These are phyloP conservation scores for Colletotrichum echinochloae DNA, from an alignment of 2,329 filamentous ascomycete genomes.

Conservation along the genomic window DNA sequence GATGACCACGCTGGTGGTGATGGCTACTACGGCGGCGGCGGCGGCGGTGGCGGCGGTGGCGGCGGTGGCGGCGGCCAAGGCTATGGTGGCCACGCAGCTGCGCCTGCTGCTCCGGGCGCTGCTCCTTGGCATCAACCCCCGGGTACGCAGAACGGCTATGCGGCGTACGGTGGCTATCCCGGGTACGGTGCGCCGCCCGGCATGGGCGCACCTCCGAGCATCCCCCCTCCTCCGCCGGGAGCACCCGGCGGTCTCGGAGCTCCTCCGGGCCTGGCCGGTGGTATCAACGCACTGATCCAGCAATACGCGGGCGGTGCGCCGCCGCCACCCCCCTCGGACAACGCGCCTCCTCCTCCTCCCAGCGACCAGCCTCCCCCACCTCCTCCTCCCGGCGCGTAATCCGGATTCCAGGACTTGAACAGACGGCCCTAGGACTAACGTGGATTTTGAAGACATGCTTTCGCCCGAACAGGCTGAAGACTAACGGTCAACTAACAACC, in stretches of 20 bases:
- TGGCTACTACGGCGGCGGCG: constrained; percentile 58
- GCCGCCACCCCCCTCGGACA: constrained; percentile 66
- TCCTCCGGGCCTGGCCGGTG: constrained; percentile 66
- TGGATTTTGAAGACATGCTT: constrained; percentile 1
- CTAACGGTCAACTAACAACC: constrained; percentile 38
- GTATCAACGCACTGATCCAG: constrained; percentile 74
- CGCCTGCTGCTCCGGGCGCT: constrained; percentile 36
- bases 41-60: constrained; percentile 57
- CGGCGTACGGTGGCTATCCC: constrained; percentile 68
- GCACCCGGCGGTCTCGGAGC: constrained; percentile 62
- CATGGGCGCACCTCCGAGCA: constrained; percentile 55
- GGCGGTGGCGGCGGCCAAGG: constrained; percentile 43
- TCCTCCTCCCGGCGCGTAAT: constrained; percentile 66
- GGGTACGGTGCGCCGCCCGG: constrained; percentile 67
- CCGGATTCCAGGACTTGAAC: not conserved
- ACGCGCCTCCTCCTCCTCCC: constrained; percentile 70
- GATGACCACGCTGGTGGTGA: constrained; percentile 60
- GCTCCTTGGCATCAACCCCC: constrained; percentile 73
- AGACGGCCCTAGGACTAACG: constrained; percentile 26
- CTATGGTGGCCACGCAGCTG: constrained; percentile 43
- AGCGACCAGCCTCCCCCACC: constrained; percentile 73
- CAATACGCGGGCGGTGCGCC: constrained; percentile 68
- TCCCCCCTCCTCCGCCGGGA: constrained; percentile 44
- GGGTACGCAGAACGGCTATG: constrained; percentile 59
- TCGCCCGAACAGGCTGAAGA: constrained; percentile 4